Percentiles rank a stretch among this genome's conserved stretches.
Conservation (phyloP, 441 rosid species). For the Croton setiger region DNA sequence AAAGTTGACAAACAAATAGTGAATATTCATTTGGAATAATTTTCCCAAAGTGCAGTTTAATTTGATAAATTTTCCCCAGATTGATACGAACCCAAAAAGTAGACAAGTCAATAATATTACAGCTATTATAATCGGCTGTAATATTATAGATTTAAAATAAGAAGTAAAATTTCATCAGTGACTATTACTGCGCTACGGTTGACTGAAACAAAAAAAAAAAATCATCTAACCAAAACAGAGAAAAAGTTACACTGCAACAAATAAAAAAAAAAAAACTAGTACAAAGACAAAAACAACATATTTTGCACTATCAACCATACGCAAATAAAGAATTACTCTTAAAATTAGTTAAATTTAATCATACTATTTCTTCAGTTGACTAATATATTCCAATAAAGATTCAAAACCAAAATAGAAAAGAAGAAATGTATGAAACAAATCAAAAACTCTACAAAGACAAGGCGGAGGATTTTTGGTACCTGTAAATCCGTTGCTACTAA, state of each 20-base stretch:
- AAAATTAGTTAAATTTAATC: background rate
- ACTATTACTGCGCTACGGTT: too few relatives aligned
- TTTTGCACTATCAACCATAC: background rate
- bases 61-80: background rate
- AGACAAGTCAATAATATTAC: background rate
- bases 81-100: background rate
- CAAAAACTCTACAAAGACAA: background rate
- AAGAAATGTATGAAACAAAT: background rate
- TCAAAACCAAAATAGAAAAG: background rate
- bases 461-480: conserved; percentile 35
- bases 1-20: background rate
- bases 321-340: background rate
- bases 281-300: too few relatives aligned
- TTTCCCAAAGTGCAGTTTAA: background rate
- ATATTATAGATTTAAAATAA: too few relatives aligned
- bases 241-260: too few relatives aligned
- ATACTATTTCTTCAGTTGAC: conserved; percentile 6
- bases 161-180: too few relatives aligned
- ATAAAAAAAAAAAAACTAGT: too few relatives aligned
- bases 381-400: conserved; percentile 8
- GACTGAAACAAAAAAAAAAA: too few relatives aligned
- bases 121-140: too few relatives aligned
- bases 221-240: too few relatives aligned
- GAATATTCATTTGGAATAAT: background rate
- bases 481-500: conserved; percentile 80